These are phyloP conservation scores for Monosporascus sp. DNA, from an alignment of 2,329 filamentous ascomycete species.

Conservation along the genomic window DNA sequence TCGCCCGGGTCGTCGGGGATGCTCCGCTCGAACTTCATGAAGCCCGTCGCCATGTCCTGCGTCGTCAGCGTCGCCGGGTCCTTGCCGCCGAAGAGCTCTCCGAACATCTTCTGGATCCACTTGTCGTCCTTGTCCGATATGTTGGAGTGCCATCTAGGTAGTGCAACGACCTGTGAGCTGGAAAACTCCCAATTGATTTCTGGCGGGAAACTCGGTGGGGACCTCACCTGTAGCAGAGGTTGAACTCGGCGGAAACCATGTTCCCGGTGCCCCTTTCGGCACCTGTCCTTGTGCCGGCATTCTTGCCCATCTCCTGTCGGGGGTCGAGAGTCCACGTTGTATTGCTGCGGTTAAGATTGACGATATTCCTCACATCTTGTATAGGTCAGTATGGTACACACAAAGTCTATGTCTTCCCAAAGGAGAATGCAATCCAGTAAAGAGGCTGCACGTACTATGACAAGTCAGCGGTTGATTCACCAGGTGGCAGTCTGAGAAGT, in stretches of 20 bases:
- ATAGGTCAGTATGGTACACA: too few species aligned
- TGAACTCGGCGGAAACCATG: slow-evolving; percentile 82
- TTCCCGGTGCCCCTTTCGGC: slow-evolving; percentile 72
- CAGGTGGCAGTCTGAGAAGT: neutral
- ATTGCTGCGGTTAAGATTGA: slow-evolving; percentile 66
- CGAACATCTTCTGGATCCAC: slow-evolving; percentile 70
- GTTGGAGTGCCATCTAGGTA: slow-evolving; percentile 61
- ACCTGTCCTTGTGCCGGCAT: slow-evolving; percentile 46
- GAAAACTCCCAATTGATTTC: neutral
- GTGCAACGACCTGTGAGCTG: neutral
- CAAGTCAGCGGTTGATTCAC: neutral
- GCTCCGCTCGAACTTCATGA: slow-evolving; percentile 56
- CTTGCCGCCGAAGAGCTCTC: slow-evolving; percentile 56
- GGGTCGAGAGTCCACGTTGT: slow-evolving; percentile 80
- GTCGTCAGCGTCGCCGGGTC: slow-evolving; percentile 50
- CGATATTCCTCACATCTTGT: slow-evolving; percentile 63
- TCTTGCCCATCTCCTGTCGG: slow-evolving; percentile 58
- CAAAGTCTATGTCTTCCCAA: too few species aligned
- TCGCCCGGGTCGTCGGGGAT: slow-evolving; percentile 63
- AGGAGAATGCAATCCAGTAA: neutral
- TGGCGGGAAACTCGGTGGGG: neutral
- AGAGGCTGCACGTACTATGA: neutral
- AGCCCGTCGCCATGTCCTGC: slow-evolving; percentile 54
- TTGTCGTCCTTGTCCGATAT: slow-evolving; percentile 70
- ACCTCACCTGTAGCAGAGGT: slow-evolving; percentile 68